These are phyloP conservation scores for Begonia masoniana DNA, from an alignment of 306 rosid genomes.

Conservation along the genomic window DNA sequence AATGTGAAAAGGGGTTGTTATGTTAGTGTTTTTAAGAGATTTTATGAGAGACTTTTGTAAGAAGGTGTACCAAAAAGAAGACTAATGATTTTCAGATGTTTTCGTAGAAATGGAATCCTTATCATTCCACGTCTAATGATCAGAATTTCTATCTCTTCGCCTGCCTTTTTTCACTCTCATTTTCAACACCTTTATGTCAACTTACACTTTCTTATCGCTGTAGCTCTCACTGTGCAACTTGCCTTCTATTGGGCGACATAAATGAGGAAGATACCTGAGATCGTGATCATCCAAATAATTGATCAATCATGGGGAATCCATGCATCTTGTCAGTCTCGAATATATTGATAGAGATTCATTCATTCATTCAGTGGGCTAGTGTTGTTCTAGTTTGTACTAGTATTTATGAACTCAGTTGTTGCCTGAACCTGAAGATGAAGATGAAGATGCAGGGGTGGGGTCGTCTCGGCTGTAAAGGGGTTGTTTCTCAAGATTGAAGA, in stretches of 20 bases:
- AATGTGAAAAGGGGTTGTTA: not conserved
- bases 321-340: not conserved
- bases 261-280: not conserved
- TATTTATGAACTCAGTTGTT: too few species aligned
- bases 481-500: not conserved
- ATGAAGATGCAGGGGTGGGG: too few species aligned
- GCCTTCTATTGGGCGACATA: not conserved
- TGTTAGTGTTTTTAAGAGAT: not conserved
- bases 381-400: too few species aligned
- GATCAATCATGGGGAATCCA: not conserved
- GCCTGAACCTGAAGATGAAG: too few species aligned
- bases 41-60: not conserved
- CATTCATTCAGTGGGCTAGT: too few species aligned
- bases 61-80: not conserved
- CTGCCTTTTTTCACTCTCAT: not conserved
- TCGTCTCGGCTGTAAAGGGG: not conserved
- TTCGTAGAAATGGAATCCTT: slow-evolving; percentile 9
- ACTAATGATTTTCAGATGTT: not conserved
- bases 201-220: not conserved
- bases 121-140: slow-evolving; percentile 11
- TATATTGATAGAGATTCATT: too few species aligned
- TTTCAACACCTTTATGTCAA: not conserved
- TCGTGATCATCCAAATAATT: not conserved
- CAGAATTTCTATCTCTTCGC: not conserved
- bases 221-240: not conserved